Evolutionary conservation across 202 grass and related monocot species (phyloP).

Genomic region (Schoenoplectus triqueter): DNA sequence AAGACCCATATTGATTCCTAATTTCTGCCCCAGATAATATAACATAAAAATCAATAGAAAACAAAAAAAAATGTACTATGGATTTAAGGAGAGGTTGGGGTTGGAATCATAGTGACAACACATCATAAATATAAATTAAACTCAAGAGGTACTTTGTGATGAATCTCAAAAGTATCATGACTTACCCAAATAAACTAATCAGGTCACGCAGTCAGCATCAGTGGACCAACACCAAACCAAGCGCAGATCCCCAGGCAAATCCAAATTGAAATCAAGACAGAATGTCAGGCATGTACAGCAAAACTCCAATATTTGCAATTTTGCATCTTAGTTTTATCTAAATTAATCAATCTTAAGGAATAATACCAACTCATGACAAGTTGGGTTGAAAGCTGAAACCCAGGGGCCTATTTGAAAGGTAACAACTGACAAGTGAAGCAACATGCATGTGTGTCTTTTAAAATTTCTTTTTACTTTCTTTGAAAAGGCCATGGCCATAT

Average conservation of each 20-base stretch:
- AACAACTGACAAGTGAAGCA: slow-evolving; percentile 9
- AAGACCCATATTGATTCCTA: not conserved
- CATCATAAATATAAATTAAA: not conserved
- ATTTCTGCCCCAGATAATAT: not conserved
- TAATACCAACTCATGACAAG: slow-evolving; percentile 20
- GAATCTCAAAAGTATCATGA: slow-evolving; percentile 37
- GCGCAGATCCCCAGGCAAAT: slow-evolving; percentile 77
- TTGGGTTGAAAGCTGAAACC: slow-evolving; percentile 16
- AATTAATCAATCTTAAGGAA: slow-evolving; percentile 21
- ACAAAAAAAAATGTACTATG: slow-evolving; percentile 18
- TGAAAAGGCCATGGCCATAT: not conserved
- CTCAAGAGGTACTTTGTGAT: not conserved
- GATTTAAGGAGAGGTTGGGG: slow-evolving; percentile 15
- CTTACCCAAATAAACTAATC: slow-evolving; percentile 98
- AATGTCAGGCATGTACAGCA: slow-evolving; percentile 71
- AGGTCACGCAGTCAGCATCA: slow-evolving; percentile 53
- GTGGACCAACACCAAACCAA: slow-evolving; percentile 55
- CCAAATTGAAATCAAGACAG: slow-evolving; percentile 59
- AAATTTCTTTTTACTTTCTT: not conserved
- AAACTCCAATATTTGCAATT: slow-evolving; percentile 33
- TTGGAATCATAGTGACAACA: slow-evolving; percentile 9
- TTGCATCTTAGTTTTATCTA: not conserved
- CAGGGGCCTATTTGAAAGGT: slow-evolving; percentile 16
- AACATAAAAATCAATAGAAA: not conserved
- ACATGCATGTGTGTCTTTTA: slow-evolving; percentile 4